A percentile compares a stretch with the other conserved stretches of the same genome.
phyloP scores from a whole-genome alignment of 2,329 filamentous ascomycete genomes.

The Colletotrichum chlorophyti region DNA sequence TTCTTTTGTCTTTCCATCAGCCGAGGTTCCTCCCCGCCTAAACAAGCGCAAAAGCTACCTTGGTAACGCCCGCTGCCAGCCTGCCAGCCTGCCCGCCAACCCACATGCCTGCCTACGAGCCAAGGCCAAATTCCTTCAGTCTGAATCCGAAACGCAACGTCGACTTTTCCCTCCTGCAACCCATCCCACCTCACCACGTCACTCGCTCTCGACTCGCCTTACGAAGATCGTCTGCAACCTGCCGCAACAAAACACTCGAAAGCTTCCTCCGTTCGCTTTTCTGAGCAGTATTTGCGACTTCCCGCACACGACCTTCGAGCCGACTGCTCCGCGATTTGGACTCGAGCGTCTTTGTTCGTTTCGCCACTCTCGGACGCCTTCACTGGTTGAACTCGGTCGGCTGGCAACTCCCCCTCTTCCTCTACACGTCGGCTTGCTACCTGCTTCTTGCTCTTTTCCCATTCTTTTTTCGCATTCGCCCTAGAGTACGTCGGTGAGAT shows the following conservation, averaged over 20 bases:
- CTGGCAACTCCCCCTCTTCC: constrained; percentile 11
- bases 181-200: constrained; percentile 30
- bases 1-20: too few species aligned
- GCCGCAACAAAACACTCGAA: constrained; percentile 31
- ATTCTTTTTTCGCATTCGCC: too few species aligned
- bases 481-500: constrained; percentile 28
- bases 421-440: not conserved
- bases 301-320: constrained; percentile 39
- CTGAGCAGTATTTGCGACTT: constrained; percentile 26
- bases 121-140: constrained; percentile 9
- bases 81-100: too few species aligned
- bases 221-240: constrained; percentile 42
- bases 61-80: too few species aligned
- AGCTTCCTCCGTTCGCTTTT: constrained; percentile 25
- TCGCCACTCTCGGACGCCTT: constrained; percentile 63
- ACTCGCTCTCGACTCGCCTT: constrained; percentile 42
- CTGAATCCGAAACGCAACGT: constrained; percentile 19
- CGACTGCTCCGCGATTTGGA: constrained; percentile 46
- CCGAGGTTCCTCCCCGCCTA: too few species aligned
- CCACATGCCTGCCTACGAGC: not conserved
- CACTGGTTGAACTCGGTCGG: constrained; percentile 55
- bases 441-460: not conserved
- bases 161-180: constrained; percentile 31
- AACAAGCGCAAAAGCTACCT: too few species aligned
- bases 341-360: constrained; percentile 29